A percentile compares a stretch with the other conserved stretches of the same genome.
Evolutionary conservation across 352 stramenopile genomes (phyloP).

Genomic region (Peronospora belbahrii): DNA sequence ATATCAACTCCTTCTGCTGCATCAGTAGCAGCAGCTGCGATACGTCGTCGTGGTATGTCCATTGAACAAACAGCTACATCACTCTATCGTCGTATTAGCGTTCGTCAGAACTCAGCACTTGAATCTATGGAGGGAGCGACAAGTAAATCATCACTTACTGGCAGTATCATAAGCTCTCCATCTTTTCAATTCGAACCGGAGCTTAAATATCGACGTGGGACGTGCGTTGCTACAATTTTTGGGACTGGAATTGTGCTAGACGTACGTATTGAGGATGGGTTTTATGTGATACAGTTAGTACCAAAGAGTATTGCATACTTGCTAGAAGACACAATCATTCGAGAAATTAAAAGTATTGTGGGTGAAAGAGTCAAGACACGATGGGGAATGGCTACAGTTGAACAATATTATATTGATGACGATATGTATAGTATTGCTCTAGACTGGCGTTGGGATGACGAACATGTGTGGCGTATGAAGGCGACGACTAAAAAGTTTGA

Average conservation of each 20-base stretch:
- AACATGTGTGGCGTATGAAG: conserved; percentile 86
- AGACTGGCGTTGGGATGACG: conserved; percentile 84
- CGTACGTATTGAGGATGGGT: conserved; percentile 57
- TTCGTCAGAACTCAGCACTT: conserved; percentile 35
- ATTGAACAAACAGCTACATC: conserved; percentile 48
- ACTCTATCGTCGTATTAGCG: conserved; percentile 46
- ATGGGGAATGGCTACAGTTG: conserved; percentile 76
- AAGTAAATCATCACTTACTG: conserved; percentile 30
- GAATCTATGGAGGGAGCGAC: conserved; percentile 15
- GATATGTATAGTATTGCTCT: conserved; percentile 86
- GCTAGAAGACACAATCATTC: conserved; percentile 53
- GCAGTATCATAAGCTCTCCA: conserved; percentile 7
- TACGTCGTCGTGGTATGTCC: conserved; percentile 39
- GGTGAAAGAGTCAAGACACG: conserved; percentile 78
- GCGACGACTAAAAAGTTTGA: conserved; percentile 87
- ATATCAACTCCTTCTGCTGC: conserved; percentile 25
- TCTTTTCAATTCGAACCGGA: conserved; percentile 31
- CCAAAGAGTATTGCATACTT: conserved; percentile 68
- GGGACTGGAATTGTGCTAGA: conserved; percentile 69
- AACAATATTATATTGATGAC: conserved; percentile 81
- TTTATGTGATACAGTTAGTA: conserved; percentile 71
- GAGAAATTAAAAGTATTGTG: conserved; percentile 80
- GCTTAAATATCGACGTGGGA: conserved; percentile 42
- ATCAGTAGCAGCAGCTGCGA: conserved; percentile 17
- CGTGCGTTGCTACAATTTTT: conserved; percentile 69